Base-by-base conservation (phyloP, 169 alveolate species). In the Cardiosporidium cionae region DNA sequence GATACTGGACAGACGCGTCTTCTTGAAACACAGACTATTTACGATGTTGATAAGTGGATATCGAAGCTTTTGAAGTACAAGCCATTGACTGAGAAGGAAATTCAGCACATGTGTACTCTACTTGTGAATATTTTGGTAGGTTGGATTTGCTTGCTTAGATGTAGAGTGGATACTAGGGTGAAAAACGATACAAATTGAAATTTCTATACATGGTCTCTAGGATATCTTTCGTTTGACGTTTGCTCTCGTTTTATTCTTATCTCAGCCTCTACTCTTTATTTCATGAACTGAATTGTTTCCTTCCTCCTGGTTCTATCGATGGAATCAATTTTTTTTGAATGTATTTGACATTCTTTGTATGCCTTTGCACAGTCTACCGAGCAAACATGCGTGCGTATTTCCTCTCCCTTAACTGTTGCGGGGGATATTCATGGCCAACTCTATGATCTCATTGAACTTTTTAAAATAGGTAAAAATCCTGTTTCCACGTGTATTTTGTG, bases 371-470 rank as follows among this genome's bases (percentile, higher is more conserved):
- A 44, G 58, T 44, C 58, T n/a, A 44, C 16, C 16, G 98, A 94
- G 76, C 85, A 88, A 1, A 93, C 92, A 79, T 91, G 92, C 69
- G 84, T 86, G 53, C 82, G 83, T 68, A 95, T 95, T 5, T 76
- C 84, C 32, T 86, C 92, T 3, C 98, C 98, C 29, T 96, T 94
- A 9, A 92, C 97, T 16, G 94, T 95, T 27, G 97, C 96, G 62
- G 99, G 99, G 22, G 99, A 96, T 82, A 93, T 96, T 44, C 99
- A 96, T 80, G 99, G 99, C 16, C 97, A 97, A 80, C 94, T 95
- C 83, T 90, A 90, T 89, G 99, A 97, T 80, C 87, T 97, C 54
- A 80, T 94, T 78, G 98, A 96, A 80, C 85, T 96, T 31, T 95
- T 97, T 73, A 62, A 87, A 81, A 65, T 93, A 87, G 76, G 90